These are phyloP conservation scores for Boletus coccyginus DNA, from an alignment of 768 basidiomycete genomes.

Conservation along the genomic window DNA sequence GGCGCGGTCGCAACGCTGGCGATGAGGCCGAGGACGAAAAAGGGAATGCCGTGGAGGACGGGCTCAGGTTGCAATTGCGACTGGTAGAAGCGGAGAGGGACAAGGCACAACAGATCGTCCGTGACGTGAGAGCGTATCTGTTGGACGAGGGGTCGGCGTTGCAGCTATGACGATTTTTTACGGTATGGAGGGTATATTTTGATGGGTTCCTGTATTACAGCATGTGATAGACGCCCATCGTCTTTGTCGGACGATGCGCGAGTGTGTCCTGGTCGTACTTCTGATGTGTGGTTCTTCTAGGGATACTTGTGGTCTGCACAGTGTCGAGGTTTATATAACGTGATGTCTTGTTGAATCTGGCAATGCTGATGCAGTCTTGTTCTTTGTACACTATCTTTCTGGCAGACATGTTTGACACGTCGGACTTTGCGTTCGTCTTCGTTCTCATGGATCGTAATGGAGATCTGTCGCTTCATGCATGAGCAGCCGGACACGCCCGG, in stretches of 20 bases:
- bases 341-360: too few species aligned
- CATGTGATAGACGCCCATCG: background rate
- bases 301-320: background rate
- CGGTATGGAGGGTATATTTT: background rate
- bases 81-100: conserved; percentile 22
- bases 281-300: background rate
- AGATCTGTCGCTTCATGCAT: too few species aligned
- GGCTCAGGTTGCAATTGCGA: conserved; percentile 10
- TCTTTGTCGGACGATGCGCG: background rate
- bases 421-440: too few species aligned
- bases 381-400: too few species aligned
- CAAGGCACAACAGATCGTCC: conserved; percentile 12
- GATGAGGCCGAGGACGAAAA: background rate
- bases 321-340: background rate
- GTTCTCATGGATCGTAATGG: too few species aligned
- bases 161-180: background rate
- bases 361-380: too few species aligned
- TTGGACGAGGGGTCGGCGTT: conserved; percentile 4
- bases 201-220: background rate
- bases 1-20: background rate
- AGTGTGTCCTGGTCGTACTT: background rate
- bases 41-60: background rate
- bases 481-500: too few species aligned
- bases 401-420: too few species aligned
- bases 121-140: conserved; percentile 16